These are phyloP conservation scores for Dictyostelium intermedium DNA, from an alignment of 78 protist species.

Conservation along the genomic window DNA sequence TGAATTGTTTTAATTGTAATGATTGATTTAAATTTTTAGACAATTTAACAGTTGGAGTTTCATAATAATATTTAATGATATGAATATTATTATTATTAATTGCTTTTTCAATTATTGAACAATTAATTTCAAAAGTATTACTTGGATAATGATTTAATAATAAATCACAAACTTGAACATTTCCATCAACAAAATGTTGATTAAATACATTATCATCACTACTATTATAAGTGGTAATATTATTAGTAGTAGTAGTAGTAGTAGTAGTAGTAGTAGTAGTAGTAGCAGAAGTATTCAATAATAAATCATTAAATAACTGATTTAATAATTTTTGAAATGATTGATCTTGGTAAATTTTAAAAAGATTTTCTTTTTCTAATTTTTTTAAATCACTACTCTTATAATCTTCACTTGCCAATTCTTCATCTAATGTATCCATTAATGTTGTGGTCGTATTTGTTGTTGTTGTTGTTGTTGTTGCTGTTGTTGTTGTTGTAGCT, in stretches of 20 bases:
- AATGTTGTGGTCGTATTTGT: too few species aligned
- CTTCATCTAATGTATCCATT: neutral
- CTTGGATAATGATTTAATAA: neutral
- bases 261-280: too few species aligned
- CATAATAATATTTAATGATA: neutral
- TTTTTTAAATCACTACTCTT: neutral
- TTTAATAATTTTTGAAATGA: neutral
- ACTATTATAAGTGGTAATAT: neutral
- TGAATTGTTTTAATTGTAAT: neutral
- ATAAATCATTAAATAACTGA: too few species aligned
- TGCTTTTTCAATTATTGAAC: neutral
- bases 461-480: too few species aligned
- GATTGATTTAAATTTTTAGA: neutral
- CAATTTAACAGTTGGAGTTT: neutral
- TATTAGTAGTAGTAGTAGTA: too few species aligned
- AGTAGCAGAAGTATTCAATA: too few species aligned
- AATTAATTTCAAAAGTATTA: neutral
- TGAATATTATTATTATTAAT: neutral
- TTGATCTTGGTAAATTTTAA: neutral
- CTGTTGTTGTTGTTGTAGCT: neutral
- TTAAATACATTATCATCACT: neutral
- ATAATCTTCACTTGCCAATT: neutral
- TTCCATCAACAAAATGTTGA: neutral
- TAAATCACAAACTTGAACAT: neutral
- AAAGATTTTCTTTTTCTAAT: neutral